These are phyloP conservation scores for Paecilomyces sp. DNA, from an alignment of 2,329 filamentous ascomycete genomes.

Conservation along the genomic window DNA sequence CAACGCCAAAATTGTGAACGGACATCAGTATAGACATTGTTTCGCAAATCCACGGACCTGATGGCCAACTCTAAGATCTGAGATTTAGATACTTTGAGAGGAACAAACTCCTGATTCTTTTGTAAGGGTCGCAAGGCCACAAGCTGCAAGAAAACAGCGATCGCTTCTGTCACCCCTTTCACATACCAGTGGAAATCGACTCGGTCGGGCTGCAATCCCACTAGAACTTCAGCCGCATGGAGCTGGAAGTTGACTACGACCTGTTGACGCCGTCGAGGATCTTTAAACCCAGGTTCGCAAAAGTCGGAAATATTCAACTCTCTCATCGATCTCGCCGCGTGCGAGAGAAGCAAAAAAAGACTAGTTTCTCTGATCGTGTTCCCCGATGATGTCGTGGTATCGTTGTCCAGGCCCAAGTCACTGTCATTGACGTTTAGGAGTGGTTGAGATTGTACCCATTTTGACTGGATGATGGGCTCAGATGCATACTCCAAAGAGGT, in stretches of 20 bases:
- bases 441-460: conserved; percentile 18
- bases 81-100: background rate
- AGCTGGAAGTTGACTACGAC: background rate
- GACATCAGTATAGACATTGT: background rate
- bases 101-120: background rate
- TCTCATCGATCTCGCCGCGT: background rate
- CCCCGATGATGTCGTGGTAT: background rate
- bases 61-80: background rate
- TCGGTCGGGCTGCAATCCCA: background rate
- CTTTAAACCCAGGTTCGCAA: background rate
- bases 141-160: background rate
- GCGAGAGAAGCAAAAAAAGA: background rate
- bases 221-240: background rate
- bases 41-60: background rate
- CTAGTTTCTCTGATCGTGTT: background rate
- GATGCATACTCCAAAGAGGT: conserved; percentile 22
- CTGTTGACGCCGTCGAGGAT: background rate
- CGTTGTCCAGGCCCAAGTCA: conserved; percentile 13
- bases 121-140: background rate
- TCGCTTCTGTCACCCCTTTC: background rate
- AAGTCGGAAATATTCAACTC: background rate
- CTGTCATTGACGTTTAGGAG: conserved; percentile 22
- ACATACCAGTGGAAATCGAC: background rate
- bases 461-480: conserved; percentile 25
- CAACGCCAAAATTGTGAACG: conserved; percentile 16